phyloP scores from a whole-genome alignment of 345 rosid genomes.

The Euphorbia pulcherrima region DNA sequence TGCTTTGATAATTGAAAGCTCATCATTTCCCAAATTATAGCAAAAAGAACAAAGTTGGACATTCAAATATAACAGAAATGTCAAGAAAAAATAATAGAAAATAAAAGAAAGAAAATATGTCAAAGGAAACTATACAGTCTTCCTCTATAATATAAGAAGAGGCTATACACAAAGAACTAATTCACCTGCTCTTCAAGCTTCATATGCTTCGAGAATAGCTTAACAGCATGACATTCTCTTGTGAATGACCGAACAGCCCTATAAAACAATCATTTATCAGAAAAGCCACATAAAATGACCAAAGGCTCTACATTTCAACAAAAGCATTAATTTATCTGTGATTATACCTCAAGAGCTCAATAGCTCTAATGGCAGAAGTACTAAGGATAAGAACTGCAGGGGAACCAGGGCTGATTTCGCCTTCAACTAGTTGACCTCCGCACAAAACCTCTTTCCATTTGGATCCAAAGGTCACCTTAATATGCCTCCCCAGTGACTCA shows the following conservation, averaged over 20 bases:
- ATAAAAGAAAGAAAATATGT: background rate
- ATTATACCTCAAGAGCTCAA: slow-evolving; percentile 59
- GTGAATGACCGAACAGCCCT: slow-evolving; percentile 70
- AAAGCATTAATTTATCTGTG: background rate
- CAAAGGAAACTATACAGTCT: background rate
- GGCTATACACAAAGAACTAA: slow-evolving; percentile 9
- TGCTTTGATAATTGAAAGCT: slow-evolving; percentile 23
- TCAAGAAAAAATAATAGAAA: background rate
- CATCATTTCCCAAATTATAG: slow-evolving; percentile 33
- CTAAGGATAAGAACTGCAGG: slow-evolving; percentile 66
- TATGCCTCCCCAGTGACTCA: slow-evolving; percentile 37
- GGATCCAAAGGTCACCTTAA: slow-evolving; percentile 55
- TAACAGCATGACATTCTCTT: slow-evolving; percentile 61
- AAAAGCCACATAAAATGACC: background rate
- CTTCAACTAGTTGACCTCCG: slow-evolving; percentile 46
- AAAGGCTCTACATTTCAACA: background rate
- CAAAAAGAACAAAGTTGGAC: background rate
- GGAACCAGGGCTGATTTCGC: slow-evolving; percentile 55
- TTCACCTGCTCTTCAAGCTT: slow-evolving; percentile 86
- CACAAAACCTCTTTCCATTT: slow-evolving; percentile 60
- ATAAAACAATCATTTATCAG: background rate
- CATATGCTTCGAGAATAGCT: slow-evolving; percentile 85
- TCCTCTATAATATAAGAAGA: background rate
- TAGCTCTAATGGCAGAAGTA: slow-evolving; percentile 68
- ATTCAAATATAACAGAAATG: background rate